Percentiles rank a stretch among this genome's conserved stretches.
Evolutionary conservation across 805 yeast species (phyloP).

Genomic region (Cyberlindnera suaveolens): DNA sequence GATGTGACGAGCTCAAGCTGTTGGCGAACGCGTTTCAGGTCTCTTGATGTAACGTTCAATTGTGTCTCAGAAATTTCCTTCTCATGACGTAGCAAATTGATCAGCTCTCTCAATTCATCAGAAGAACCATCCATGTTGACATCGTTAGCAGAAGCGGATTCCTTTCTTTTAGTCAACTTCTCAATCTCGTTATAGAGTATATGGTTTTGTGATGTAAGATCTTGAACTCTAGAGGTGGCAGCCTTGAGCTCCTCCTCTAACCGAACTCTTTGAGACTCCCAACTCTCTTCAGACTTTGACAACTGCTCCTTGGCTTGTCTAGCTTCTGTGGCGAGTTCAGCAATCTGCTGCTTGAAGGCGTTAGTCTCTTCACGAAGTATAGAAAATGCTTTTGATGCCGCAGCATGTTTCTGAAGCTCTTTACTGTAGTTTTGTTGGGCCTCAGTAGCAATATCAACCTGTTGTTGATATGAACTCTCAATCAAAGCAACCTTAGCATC

Average conservation of each 20-base stretch:
- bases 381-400: constrained; percentile 37
- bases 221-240: constrained; percentile 42
- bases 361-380: constrained; percentile 33
- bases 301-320: constrained; percentile 28
- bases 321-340: constrained; percentile 23
- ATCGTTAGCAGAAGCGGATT: background rate
- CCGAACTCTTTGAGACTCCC: constrained; percentile 37
- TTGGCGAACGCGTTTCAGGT: constrained; percentile 46
- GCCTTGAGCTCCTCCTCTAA: constrained; percentile 43
- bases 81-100: constrained; percentile 63
- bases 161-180: constrained; percentile 19
- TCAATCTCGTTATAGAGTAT: constrained; percentile 67
- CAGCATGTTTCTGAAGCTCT: constrained; percentile 50
- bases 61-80: constrained; percentile 65
- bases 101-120: constrained; percentile 42
- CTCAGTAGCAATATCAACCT: constrained; percentile 39
- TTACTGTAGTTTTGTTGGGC: constrained; percentile 49
- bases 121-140: constrained; percentile 12
- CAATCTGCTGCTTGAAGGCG: constrained; percentile 23
- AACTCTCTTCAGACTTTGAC: constrained; percentile 33
- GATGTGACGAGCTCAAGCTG: constrained; percentile 39
- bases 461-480: constrained; percentile 35
- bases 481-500: constrained; percentile 26
- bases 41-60: constrained; percentile 45
- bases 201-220: constrained; percentile 60